Evolutionary conservation across 2,329 filamentous ascomycete genomes (phyloP).

Genomic region (Pyricularia sp.): DNA sequence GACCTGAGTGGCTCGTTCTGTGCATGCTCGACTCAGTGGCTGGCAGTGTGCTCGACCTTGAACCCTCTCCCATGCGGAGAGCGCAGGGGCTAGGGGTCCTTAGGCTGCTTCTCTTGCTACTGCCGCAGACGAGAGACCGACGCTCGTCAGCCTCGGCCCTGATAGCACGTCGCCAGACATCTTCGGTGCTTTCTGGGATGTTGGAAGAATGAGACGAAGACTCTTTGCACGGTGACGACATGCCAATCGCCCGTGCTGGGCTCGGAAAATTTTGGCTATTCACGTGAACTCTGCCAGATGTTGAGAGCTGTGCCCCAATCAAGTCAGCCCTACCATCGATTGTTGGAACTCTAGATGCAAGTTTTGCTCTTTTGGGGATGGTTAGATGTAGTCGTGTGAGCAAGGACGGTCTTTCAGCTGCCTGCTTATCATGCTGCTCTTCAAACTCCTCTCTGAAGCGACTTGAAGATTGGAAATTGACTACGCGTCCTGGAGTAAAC

Average conservation of each 20-base stretch:
- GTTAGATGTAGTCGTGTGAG: slow-evolving; percentile 22
- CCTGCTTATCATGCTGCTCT: slow-evolving; percentile 7
- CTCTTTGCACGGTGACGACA: neutral
- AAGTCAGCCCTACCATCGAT: slow-evolving; percentile 1
- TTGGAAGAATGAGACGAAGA: neutral
- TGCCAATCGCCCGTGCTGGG: neutral
- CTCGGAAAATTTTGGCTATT: neutral
- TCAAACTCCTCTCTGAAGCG: slow-evolving; percentile 29
- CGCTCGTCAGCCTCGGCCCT: slow-evolving; percentile 7
- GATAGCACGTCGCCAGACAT: slow-evolving; percentile 9
- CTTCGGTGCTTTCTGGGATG: slow-evolving; percentile 1
- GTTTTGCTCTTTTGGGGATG: slow-evolving; percentile 18
- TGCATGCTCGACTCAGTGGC: neutral
- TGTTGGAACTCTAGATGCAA: slow-evolving; percentile 10
- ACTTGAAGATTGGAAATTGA: slow-evolving; percentile 18
- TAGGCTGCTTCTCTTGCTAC: neutral
- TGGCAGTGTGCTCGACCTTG: neutral
- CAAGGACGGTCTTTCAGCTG: slow-evolving; percentile 16
- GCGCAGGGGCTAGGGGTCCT: neutral
- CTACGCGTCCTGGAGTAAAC: slow-evolving; percentile 22
- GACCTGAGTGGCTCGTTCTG: neutral
- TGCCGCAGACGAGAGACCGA: neutral
- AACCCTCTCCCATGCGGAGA: neutral
- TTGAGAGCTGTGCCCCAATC: neutral
- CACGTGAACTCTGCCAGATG: neutral